phyloP scores from a whole-genome alignment of 179 eudicot genomes.

The Gypsophila paniculata region DNA sequence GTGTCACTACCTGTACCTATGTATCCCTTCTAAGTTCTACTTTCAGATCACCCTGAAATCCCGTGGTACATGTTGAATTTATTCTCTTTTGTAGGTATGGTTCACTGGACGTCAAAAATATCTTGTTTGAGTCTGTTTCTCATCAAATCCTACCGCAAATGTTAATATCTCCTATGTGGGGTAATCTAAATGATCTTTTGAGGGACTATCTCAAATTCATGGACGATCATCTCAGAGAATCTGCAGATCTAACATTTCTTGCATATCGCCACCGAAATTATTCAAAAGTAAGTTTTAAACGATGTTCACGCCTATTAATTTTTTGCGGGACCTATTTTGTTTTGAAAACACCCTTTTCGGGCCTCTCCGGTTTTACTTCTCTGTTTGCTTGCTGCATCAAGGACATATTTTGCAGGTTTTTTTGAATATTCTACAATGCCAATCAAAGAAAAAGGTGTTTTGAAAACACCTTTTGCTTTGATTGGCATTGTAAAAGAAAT shows the following conservation, averaged over 20 bases:
- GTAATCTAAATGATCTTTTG: slow-evolving; percentile 55
- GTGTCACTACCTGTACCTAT: neutral
- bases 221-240: slow-evolving; percentile 89
- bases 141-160: slow-evolving; percentile 91
- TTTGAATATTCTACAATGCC: no score
- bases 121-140: slow-evolving; percentile 67
- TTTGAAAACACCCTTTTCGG: neutral
- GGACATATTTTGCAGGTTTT: neutral
- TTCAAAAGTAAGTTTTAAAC: slow-evolving; percentile 61
- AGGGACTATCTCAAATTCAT: slow-evolving; percentile 78
- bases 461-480: no score
- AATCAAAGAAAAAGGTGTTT: no score
- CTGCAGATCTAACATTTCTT: slow-evolving; percentile 93
- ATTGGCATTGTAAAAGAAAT: no score
- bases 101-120: slow-evolving; percentile 89
- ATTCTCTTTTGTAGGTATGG: slow-evolving; percentile 47
- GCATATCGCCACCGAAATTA: slow-evolving; percentile 93
- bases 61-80: neutral
- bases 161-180: slow-evolving; percentile 72
- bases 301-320: neutral
- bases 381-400: neutral
- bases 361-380: neutral
- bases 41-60: neutral
- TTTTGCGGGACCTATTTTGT: neutral
- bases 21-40: neutral